Conservation (phyloP, 2,329 filamentous ascomycete species). For the Tolypocladium nubicola region DNA sequence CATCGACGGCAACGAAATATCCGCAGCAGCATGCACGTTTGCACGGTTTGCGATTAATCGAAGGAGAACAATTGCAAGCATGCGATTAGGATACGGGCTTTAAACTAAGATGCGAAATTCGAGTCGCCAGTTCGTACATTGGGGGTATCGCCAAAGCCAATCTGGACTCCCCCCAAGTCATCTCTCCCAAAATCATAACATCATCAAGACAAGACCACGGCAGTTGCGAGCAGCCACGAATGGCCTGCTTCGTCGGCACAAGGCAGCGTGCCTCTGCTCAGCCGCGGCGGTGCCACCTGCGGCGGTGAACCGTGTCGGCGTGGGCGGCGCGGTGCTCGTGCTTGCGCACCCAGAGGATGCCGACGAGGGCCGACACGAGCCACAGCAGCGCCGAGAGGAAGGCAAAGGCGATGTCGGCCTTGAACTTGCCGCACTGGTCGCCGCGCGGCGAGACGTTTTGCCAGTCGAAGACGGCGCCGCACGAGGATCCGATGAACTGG, state of each 20-base stretch:
- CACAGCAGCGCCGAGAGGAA: conserved; percentile 64
- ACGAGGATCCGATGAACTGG: conserved; percentile 33
- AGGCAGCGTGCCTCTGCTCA: conserved; percentile 10
- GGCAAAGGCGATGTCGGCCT: conserved; percentile 59
- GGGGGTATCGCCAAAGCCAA: not conserved
- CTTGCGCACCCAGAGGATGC: conserved; percentile 41
- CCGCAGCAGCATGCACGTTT: not conserved
- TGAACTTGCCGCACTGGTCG: conserved; percentile 55
- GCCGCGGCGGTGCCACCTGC: conserved; percentile 33
- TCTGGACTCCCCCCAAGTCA: not conserved
- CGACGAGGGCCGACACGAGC: conserved; percentile 53
- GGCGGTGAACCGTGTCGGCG: conserved; percentile 19
- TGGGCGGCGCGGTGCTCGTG: conserved; percentile 22
- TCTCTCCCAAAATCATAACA: not conserved
- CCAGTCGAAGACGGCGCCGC: conserved; percentile 52
- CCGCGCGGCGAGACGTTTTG: conserved; percentile 35
- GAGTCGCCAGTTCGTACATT: not conserved
- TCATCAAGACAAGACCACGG: not conserved
- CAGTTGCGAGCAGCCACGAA: not conserved
- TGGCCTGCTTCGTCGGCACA: not conserved
- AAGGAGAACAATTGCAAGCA: not conserved
- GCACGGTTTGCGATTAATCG: not conserved
- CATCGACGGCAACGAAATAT: not conserved
- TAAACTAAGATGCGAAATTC: not conserved
- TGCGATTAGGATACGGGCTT: not conserved